These are phyloP conservation scores for Monosporozyma solicola DNA, from an alignment of 805 yeast genomes.

Conservation along the genomic window DNA sequence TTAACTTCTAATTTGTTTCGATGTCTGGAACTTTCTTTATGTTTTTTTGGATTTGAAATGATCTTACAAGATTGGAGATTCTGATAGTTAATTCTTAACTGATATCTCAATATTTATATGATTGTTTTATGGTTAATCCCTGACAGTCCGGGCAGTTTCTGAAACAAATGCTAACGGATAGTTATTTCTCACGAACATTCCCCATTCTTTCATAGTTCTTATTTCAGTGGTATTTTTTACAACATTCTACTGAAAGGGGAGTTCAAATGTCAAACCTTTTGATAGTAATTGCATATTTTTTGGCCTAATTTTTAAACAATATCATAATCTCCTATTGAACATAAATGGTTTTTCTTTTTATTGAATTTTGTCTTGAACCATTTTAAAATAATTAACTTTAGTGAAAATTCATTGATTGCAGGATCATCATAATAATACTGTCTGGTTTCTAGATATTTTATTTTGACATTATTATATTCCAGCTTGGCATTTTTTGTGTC, in stretches of 20 bases:
- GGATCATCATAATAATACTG: neutral
- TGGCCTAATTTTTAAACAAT: neutral
- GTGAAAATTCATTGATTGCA: neutral
- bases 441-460: neutral
- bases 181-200: neutral
- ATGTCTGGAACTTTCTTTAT: neutral
- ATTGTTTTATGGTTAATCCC: conserved; percentile 1
- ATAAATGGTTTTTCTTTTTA: neutral
- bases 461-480: neutral
- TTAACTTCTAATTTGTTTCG: neutral
- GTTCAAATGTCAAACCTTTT: neutral
- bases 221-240: neutral
- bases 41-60: neutral
- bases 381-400: neutral
- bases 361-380: neutral
- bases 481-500: neutral
- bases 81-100: neutral
- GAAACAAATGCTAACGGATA: neutral
- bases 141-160: neutral
- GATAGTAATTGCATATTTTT: neutral
- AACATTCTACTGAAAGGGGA: neutral
- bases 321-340: neutral
- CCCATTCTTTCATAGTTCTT: neutral
- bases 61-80: neutral
- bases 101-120: neutral